Conservation (phyloP, 306 rosid genomes). For the Potentilla sterilis region DNA sequence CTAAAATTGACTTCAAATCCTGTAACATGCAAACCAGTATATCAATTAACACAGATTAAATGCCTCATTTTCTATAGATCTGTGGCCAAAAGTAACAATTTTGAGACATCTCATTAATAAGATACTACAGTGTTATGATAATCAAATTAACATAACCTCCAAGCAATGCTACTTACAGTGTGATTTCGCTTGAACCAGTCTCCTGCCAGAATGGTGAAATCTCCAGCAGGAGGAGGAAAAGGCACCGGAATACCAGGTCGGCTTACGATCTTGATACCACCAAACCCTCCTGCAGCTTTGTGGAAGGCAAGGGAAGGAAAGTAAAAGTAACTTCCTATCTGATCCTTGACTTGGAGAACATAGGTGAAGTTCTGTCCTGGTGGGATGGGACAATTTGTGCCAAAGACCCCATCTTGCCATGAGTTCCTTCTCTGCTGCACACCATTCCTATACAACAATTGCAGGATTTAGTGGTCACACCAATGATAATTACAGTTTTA, state of each 20-base stretch:
- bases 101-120: background rate
- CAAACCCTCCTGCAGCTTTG: slow-evolving; percentile 90
- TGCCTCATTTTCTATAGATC: background rate
- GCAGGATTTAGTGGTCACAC: slow-evolving; percentile 1
- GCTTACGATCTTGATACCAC: slow-evolving; percentile 62
- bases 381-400: slow-evolving; percentile 82
- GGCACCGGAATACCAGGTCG: slow-evolving; percentile 78
- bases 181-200: slow-evolving; percentile 82
- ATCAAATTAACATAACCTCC: background rate
- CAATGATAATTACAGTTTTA: background rate
- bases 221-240: slow-evolving; percentile 74
- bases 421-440: slow-evolving; percentile 82
- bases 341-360: slow-evolving; percentile 83
- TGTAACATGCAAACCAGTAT: slow-evolving; percentile 19
- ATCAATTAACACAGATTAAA: background rate
- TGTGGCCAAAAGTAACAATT: background rate
- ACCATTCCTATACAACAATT: slow-evolving; percentile 57
- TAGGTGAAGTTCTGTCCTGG: slow-evolving; percentile 87
- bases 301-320: slow-evolving; percentile 81
- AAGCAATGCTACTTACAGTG: slow-evolving; percentile 49
- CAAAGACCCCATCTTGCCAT: slow-evolving; percentile 90
- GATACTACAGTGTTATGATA: background rate
- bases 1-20: slow-evolving; percentile 82
- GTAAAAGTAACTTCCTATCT: slow-evolving; percentile 87
- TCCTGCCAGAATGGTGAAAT: slow-evolving; percentile 70